Percentiles rank a stretch among this genome's conserved stretches.
These are phyloP conservation scores for Solanum pennellii DNA, from an alignment of 257 asterid genomes.

Conservation along the genomic window DNA sequence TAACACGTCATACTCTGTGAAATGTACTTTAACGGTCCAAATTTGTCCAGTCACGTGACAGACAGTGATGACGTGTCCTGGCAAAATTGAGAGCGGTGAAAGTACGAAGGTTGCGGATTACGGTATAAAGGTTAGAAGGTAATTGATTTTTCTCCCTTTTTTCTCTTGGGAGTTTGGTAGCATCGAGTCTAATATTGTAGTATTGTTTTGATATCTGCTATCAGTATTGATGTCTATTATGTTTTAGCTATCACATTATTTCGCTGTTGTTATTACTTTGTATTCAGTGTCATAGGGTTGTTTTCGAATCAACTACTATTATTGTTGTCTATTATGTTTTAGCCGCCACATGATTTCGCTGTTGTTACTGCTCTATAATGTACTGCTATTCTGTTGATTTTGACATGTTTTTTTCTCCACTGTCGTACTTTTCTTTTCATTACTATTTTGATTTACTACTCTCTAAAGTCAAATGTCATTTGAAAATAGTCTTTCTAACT, in stretches of 20 bases:
- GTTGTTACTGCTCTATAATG: no score
- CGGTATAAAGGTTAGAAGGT: no score
- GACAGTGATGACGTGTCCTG: neutral
- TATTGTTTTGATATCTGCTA: neutral
- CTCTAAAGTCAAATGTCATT: no score
- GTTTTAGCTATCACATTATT: no score
- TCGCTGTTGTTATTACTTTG: neutral
- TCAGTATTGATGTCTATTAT: neutral
- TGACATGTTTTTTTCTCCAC: neutral
- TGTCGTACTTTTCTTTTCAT: no score
- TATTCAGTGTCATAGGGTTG: no score
- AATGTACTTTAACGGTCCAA: neutral
- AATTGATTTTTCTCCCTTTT: no score
- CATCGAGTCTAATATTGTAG: neutral
- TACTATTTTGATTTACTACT: neutral
- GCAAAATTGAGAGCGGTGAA: neutral
- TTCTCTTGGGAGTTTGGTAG: neutral
- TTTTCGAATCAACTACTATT: no score
- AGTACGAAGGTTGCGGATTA: neutral
- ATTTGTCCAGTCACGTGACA: constrained; percentile 6
- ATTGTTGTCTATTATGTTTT: no score
- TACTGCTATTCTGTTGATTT: neutral
- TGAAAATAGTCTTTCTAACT: no score
- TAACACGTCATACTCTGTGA: neutral
- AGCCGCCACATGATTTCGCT: no score